Percentiles rank a stretch among this genome's conserved stretches.
These are phyloP conservation scores for Fennellomyces sp. DNA, from an alignment of 371 early-diverging fungal species.

Conservation along the genomic window DNA sequence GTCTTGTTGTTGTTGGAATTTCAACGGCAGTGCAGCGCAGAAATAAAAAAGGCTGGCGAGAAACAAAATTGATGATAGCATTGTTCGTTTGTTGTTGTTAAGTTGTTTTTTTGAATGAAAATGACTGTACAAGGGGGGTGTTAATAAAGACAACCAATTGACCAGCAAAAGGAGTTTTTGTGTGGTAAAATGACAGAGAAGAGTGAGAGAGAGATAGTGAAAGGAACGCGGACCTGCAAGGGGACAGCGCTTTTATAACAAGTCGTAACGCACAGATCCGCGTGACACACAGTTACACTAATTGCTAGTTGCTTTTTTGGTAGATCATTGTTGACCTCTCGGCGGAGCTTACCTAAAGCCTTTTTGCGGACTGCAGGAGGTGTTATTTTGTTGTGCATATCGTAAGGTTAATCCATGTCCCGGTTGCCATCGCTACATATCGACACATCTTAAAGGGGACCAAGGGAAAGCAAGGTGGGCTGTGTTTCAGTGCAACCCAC, in stretches of 20 bases:
- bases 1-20: not conserved
- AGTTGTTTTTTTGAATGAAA: not conserved
- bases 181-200: not conserved
- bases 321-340: not conserved
- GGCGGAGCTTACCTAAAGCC: too few relatives aligned
- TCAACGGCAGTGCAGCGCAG: not conserved
- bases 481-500: not conserved
- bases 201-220: not conserved
- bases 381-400: not conserved
- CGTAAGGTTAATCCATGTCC: not conserved
- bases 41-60: not conserved
- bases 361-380: not conserved
- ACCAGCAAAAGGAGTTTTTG: not conserved
- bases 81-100: not conserved
- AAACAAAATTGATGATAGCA: not conserved
- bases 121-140: constrained; percentile 1
- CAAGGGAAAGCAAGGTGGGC: not conserved
- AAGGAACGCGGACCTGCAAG: not conserved
- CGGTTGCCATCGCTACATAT: not conserved
- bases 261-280: constrained; percentile 7
- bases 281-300: constrained; percentile 10
- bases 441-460: not conserved
- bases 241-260: not conserved
- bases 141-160: not conserved
- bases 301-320: constrained; percentile 10